Conservation (phyloP, 805 yeast genomes). For the Candida tallmaniae region DNA sequence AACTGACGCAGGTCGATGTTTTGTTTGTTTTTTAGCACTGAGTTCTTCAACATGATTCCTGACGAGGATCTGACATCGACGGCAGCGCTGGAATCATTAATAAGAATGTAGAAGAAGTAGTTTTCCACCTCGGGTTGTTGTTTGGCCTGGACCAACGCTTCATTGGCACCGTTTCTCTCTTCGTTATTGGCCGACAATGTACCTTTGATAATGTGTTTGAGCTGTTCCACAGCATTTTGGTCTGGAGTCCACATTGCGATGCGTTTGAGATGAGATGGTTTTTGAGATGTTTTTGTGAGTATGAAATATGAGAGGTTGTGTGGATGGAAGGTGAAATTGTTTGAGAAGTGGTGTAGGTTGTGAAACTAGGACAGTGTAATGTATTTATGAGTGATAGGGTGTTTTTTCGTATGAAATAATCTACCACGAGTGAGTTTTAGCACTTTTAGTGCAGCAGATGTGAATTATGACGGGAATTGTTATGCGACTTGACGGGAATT, state of each 20-base stretch:
- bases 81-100: conserved; percentile 44
- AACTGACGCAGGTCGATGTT: conserved; percentile 24
- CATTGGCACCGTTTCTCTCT: conserved; percentile 64
- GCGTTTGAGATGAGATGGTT: too few relatives aligned
- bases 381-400: too few relatives aligned
- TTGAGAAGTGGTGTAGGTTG: too few relatives aligned
- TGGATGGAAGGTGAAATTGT: too few relatives aligned
- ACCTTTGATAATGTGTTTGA: conserved; percentile 63
- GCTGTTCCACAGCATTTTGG: conserved; percentile 54
- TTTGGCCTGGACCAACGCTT: conserved; percentile 66
- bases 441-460: too few relatives aligned
- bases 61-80: conserved; percentile 77
- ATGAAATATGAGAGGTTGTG: too few relatives aligned
- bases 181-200: conserved; percentile 57
- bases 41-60: conserved; percentile 80
- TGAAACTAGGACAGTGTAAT: too few relatives aligned
- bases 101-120: conserved; percentile 68
- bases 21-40: conserved; percentile 40
- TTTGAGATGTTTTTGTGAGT: too few relatives aligned
- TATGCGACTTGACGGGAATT: too few relatives aligned
- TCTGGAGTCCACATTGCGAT: conserved; percentile 78
- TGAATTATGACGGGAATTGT: too few relatives aligned
- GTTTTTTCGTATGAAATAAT: too few relatives aligned
- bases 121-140: conserved; percentile 74
- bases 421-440: too few relatives aligned